Evolutionary conservation across 345 rosid genomes (phyloP), one percentile per base, ranked within the genome.

Genomic region (Erucastrum elatum): DNA sequence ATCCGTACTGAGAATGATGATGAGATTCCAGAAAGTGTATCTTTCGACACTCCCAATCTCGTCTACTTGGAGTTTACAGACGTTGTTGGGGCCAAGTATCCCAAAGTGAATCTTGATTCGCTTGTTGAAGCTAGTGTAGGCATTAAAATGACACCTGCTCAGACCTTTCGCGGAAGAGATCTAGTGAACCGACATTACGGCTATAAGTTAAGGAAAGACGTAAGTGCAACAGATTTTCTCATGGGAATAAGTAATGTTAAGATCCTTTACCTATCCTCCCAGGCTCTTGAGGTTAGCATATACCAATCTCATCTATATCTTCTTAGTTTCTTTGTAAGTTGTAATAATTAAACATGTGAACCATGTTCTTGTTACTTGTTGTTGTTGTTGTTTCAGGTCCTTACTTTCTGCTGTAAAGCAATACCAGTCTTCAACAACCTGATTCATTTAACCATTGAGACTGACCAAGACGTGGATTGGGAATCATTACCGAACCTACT

Each of bases 241-340:
- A 3, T 0, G 63, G 80, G 69, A n/a, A 60, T 76, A 46, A 17
- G 74, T 60, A 61, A 76, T 76, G 80, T 76, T 31, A 68, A 46
- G 67, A 76, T 13, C 35, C 37, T 76, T 13, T 61, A 76, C 63
- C 53, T 76, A 46, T 68, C 74, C 0, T 68, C 79, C 0, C 61
- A 76, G 11, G n/a, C 74, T 76, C 68, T 76, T 31, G 80, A 60
- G 80, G 79, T 75, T 75, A 67, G 79, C 49, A 29, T 16, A 39
- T 29, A 21, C 21, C 41, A 58, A 15, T 58, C 59, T 25, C 66
- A 39, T 66, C 29, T n/a, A 1, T 25, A n/a, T 75, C 16, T 65
- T 64, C 59, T 15, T 53, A 15, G 21, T 56, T 11, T 73, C 17
- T 60, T 29, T 72, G 9, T 21, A 6, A 51, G 10, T 30, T 27